These are phyloP conservation scores for Metschnikowia dekortorum DNA, from an alignment of 805 yeast genomes.

Conservation along the genomic window DNA sequence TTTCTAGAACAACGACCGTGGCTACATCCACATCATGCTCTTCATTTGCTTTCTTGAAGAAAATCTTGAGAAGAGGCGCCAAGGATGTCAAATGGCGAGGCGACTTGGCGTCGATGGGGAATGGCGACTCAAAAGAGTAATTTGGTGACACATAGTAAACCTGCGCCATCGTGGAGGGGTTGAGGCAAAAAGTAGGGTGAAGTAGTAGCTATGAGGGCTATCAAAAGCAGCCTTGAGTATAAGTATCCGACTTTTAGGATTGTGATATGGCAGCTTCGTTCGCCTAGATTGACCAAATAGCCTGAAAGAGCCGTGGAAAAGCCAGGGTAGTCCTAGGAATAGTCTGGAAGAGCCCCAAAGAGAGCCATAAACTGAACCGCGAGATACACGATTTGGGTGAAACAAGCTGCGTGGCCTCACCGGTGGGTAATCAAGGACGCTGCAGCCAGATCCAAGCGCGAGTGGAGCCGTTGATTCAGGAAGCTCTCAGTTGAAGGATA, in stretches of 20 bases:
- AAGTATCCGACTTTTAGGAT: no score
- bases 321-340: no score
- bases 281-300: no score
- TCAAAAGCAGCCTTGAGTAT: no score
- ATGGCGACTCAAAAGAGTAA: conserved; percentile 10
- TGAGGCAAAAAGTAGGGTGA: no score
- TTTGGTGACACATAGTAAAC: conserved; percentile 13
- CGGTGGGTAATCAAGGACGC: not conserved
- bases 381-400: no score
- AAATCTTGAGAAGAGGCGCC: conserved; percentile 11
- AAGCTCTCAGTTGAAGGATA: not conserved
- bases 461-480: not conserved
- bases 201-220: no score
- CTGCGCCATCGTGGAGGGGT: conserved; percentile 17
- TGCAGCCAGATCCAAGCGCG: not conserved
- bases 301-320: no score
- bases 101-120: conserved; percentile 14
- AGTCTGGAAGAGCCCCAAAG: no score
- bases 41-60: conserved; percentile 29
- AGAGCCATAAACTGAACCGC: no score
- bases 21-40: conserved; percentile 33
- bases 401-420: not conserved
- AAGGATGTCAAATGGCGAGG: conserved; percentile 16
- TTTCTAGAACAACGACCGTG: conserved; percentile 26
- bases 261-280: no score